Base-by-base conservation (phyloP, 2,329 filamentous ascomycete genomes). In the Pseudomassariella vexata region DNA sequence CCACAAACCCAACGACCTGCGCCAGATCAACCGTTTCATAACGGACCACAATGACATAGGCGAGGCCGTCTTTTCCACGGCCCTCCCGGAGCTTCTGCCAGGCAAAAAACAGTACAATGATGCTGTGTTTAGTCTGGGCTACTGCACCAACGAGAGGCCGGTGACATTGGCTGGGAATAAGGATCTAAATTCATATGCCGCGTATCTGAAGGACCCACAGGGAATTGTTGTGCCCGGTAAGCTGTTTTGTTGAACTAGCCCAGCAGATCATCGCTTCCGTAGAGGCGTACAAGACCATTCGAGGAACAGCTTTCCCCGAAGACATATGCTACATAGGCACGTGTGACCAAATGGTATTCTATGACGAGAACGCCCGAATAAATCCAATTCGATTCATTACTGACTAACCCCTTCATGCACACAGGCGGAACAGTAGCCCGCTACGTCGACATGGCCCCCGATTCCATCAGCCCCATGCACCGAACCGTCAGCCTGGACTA, bases 401-500 rank as follows among this genome's bases (percentile, higher is more conserved):
- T n/a, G n/a, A n/a, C n/a, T n/a, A n/a, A n/a, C n/a, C n/a, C n/a
- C n/a, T n/a, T n/a, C n/a, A n/a, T n/a, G n/a, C n/a, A n/a, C n/a
- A n/a, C n/a, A n/a, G n/a, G 48, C 5, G 65, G 66, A 20, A 60
- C 56, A 0, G 59, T 68, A 3, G 57, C 59, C 17, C 57, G 65
- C 1, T 50, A 65, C 28, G 65, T 70, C 12, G 66, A 71, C 45
- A 61, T 70, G 35, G 53, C 54, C 0, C 66, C 67, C 3, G 55
- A 53, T 6, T 50, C 53, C 16, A 42, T 46, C 14, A 55, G 52
- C 11, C 47, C 61, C 4, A 65, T 70, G 55, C 66, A 72, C 40
- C 58, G 67, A 9, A 70, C 68, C 0, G 55, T 64, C 30, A 64
- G 57, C 32, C 47, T 72, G 3, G 67, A 72, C 42, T 70, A 66